Evolutionary conservation across 345 rosid genomes (phyloP).

Genomic region (Eucalyptus caleyi): DNA sequence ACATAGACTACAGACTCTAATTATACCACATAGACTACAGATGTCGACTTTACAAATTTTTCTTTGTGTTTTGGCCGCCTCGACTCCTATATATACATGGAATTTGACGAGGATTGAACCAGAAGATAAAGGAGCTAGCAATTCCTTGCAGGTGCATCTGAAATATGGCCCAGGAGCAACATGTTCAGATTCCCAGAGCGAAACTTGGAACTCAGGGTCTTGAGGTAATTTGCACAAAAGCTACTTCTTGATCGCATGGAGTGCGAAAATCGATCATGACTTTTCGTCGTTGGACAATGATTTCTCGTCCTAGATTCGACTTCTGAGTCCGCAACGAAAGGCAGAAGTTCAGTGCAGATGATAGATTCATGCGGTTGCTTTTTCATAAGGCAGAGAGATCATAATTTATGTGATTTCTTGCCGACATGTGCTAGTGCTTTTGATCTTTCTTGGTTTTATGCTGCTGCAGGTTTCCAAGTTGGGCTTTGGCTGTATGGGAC

Average conservation of each 20-base stretch:
- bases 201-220: slow-evolving; percentile 4
- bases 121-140: neutral
- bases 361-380: neutral
- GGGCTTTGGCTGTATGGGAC: slow-evolving; percentile 5
- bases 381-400: neutral
- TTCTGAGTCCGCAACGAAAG: neutral
- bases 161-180: neutral
- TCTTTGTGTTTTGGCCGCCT: neutral
- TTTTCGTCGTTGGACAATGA: neutral
- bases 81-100: neutral
- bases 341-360: neutral
- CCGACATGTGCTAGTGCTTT: neutral
- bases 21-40: neutral
- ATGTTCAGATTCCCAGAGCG: neutral
- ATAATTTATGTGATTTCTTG: neutral
- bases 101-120: neutral
- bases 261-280: neutral
- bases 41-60: neutral
- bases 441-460: neutral
- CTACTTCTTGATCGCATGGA: neutral
- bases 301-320: neutral
- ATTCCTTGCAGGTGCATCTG: neutral
- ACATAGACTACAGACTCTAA: too few species aligned
- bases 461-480: neutral
- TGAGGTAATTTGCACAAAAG: neutral